These are phyloP conservation scores for Fusarium pseudograminearum DNA, from an alignment of 2,329 filamentous ascomycete species.

Conservation along the genomic window DNA sequence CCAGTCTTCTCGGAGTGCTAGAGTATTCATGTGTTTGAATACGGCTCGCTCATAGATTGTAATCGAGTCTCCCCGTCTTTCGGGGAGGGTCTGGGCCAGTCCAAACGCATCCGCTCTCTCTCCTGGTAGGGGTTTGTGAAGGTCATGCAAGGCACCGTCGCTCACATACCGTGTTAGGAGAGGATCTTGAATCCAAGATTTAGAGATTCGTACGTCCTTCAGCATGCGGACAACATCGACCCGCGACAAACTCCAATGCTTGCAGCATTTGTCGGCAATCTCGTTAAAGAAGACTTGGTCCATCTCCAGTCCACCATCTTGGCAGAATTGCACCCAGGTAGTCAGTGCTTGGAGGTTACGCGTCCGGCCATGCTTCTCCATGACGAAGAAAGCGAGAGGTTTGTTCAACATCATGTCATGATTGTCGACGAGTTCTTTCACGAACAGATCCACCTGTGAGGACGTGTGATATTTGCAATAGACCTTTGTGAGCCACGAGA, in stretches of 20 bases:
- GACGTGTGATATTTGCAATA: slow-evolving; percentile 46
- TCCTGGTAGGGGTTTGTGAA: slow-evolving; percentile 40
- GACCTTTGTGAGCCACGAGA: slow-evolving; percentile 52
- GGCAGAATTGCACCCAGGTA: slow-evolving; percentile 52
- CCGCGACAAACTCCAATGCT: slow-evolving; percentile 51
- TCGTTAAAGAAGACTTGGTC: slow-evolving; percentile 49
- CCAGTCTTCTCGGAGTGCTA: slow-evolving; percentile 51
- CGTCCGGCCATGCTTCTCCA: slow-evolving; percentile 49
- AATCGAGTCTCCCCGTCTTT: slow-evolving; percentile 36
- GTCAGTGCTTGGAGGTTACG: slow-evolving; percentile 47
- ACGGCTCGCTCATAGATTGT: slow-evolving; percentile 40
- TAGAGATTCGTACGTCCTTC: slow-evolving; percentile 45
- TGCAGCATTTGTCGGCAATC: slow-evolving; percentile 49
- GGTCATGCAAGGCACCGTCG: slow-evolving; percentile 33
- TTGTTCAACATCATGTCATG: slow-evolving; percentile 47
- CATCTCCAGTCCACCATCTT: slow-evolving; percentile 46
- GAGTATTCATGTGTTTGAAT: slow-evolving; percentile 56
- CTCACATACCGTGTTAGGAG: slow-evolving; percentile 38
- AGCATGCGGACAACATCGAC: slow-evolving; percentile 44
- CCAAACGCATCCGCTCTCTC: slow-evolving; percentile 25
- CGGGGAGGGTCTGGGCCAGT: slow-evolving; percentile 28
- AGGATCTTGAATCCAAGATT: slow-evolving; percentile 42
- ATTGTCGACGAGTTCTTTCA: slow-evolving; percentile 45
- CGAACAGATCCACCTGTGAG: slow-evolving; percentile 47
- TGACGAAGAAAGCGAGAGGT: slow-evolving; percentile 48